Base-by-base conservation (phyloP, 768 basidiomycete genomes). In the Gloeostereum incarnatum region DNA sequence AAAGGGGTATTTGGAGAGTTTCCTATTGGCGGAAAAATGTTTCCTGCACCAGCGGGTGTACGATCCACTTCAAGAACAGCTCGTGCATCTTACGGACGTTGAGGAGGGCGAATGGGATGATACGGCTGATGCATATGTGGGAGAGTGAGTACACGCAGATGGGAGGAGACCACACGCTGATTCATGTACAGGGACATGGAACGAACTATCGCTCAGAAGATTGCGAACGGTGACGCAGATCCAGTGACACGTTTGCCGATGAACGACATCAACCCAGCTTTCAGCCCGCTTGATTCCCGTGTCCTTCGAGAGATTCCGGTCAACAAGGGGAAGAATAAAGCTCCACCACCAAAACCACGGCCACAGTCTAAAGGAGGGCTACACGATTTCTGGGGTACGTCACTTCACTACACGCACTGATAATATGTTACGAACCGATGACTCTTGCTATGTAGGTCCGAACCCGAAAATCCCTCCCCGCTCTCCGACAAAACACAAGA, bases 11-110 rank as follows among this genome's bases (percentile, higher is more conserved):
- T 63, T 81, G 39, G 64, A 76, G 39, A 68, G 74, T 10, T 97
- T 91, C 60, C 61, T 65, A 41, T 61, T 85, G 38, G 92, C 96
- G 4, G 92, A 98, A 56, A 81, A 81, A 47, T 93, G 89, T 37
- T 99, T 98, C 53, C 63, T 87, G 36, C 81, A 97, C 57, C 96
- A 98, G 51, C 69, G 91, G 39, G 91, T 97, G 27, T 99, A 85
- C 56, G 82, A 88, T 58, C 91, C 94, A 0, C 45, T 61, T 16
- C 45, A 62, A 23, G 66, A 79, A 55, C 65, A 57, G 40, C 62
- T 98, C 10, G 81, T 89, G 1, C 73, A 85, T 53, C 57, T 98
- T 42, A 77, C 70, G 18, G 73, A 77, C 1, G 66, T 84, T 0
- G 68, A 62, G 22, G 69, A 51, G n/a, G 65, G 60, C 17, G 50